Base-by-base conservation (phyloP, 225 moss, liverwort and hornwort genomes). In the Ulota crispa region DNA sequence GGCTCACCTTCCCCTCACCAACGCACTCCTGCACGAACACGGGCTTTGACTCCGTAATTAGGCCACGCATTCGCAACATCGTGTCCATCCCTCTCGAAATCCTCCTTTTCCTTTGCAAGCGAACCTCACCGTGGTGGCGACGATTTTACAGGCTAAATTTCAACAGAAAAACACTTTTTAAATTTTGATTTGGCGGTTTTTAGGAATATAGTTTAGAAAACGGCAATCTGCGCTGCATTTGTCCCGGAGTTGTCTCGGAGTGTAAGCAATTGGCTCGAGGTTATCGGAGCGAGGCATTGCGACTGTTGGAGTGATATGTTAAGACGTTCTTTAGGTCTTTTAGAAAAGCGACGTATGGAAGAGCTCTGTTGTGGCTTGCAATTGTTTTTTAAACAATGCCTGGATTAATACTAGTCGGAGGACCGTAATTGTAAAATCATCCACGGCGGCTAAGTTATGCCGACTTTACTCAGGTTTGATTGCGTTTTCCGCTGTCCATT, bases 1-100 rank as follows among this genome's bases (percentile, higher is more conserved):
- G 30, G 18, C 56, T 62, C 62, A 59, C 66, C 66, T 78, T 59
- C 62, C 62, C 30, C 67, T 16, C 45, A 73, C 77, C 77, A 77
- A 18, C 53, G 9, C 23, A 1, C 42, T 39, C 9, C 39, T 0
- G 28, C 13, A 39, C 39, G 56, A 16, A 45, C 45, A 3, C 66
- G 20, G 42, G 64, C 16, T 81, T 81, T 81, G 73, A 54, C 64
- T 72, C n/a, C 52, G 6, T n/a, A n/a, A n/a, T n/a, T 34, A 3
- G 50, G 4, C 15, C 20, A n/a, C 34, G 26, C 50, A 5, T 11
- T n/a, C 19, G 52, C 19, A 31, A 41, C 20, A 7, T 31, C 31
- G 11, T 43, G 18, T 18, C 12, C 1, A 67, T 9, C 66, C 11
- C 45, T 8, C 8, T 30, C 37, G 75, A 32, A 55, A 20, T 55